Evolutionary conservation across 2,329 filamentous ascomycete genomes (phyloP), one percentile per base, ranked within the genome.

Genomic region (Verticillium longisporum): DNA sequence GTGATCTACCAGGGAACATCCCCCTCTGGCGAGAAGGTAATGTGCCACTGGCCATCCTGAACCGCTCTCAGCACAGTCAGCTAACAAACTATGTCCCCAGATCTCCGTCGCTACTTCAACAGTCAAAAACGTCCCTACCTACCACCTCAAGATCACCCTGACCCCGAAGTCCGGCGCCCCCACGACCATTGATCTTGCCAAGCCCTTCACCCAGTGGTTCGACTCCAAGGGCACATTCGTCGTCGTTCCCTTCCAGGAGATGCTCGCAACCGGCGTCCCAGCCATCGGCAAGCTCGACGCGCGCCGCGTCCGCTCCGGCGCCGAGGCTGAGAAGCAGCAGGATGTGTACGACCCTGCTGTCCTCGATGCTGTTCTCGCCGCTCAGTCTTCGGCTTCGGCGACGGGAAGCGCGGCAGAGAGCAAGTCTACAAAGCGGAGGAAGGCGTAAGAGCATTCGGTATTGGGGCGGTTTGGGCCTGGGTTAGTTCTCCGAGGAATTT

Each of bases 81-180:
- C 33, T 56, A 41, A 55, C 63, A 71, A 65, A 68, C 64, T 3
- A 59, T 4, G 5, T 26, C 4, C 18, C 5, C 65, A 95, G 88
- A 83, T 97, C 71, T 84, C 84, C 15, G 87, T 98, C 66, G 80
- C 83, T 1, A 91, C 88, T 45, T 84, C 83, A 1, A 87, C 86
- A 1, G 88, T 89, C 70, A 97, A 97, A 73, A 86, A 93, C 75
- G 83, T 88, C 45, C 91, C 92, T 1, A 83, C 87, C 55, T 99
- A 99, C 79, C 83, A 90, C 70, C 77, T 97, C 63, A 86, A 83
- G 54, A 81, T 97, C 58, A 82, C 80, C 56, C 75, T 86, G 60
- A 79, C 78, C 38, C 68, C 73, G 36, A 77, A 75, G 62, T 69
- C 71, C 41, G 73, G 72, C 62, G 71, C 73, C 58, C 66, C 73